Conservation (phyloP, 257 asterid species). For the Plectranthus barbatus region DNA sequence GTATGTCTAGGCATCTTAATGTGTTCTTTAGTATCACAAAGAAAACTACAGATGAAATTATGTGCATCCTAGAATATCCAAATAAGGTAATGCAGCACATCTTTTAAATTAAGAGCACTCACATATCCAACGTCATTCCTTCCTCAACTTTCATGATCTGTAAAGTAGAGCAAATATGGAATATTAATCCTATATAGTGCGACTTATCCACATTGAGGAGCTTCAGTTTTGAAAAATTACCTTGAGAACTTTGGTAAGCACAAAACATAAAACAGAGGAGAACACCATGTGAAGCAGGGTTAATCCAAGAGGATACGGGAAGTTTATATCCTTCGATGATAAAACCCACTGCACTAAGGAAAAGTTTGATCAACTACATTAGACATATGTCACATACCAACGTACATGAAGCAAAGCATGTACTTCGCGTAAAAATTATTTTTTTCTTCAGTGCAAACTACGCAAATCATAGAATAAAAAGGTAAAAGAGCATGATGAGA, state of each 20-base stretch:
- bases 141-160: slow-evolving; percentile 88
- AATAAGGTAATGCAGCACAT: background rate
- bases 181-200: slow-evolving; percentile 1
- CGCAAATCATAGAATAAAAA: background rate
- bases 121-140: slow-evolving; percentile 96
- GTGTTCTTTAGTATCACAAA: background rate
- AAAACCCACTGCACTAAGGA: slow-evolving; percentile 81
- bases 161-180: slow-evolving; percentile 6
- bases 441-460: background rate
- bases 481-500: background rate
- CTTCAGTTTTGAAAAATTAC: slow-evolving; percentile 28
- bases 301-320: slow-evolving; percentile 94
- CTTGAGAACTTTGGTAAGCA: slow-evolving; percentile 84
- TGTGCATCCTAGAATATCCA: background rate
- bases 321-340: slow-evolving; percentile 86
- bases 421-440: background rate
- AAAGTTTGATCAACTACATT: slow-evolving; percentile 11
- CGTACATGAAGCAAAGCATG: background rate
- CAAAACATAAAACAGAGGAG: slow-evolving; percentile 81
- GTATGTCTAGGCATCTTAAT: background rate
- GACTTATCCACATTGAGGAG: background rate
- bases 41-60: background rate
- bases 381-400: slow-evolving; percentile 9
- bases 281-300: slow-evolving; percentile 96
- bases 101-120: slow-evolving; percentile 27